A percentile compares a stretch with the other conserved stretches of the same genome.
Evolutionary conservation across 805 yeast species (phyloP).

Genomic region (Ogataea polymorpha): DNA sequence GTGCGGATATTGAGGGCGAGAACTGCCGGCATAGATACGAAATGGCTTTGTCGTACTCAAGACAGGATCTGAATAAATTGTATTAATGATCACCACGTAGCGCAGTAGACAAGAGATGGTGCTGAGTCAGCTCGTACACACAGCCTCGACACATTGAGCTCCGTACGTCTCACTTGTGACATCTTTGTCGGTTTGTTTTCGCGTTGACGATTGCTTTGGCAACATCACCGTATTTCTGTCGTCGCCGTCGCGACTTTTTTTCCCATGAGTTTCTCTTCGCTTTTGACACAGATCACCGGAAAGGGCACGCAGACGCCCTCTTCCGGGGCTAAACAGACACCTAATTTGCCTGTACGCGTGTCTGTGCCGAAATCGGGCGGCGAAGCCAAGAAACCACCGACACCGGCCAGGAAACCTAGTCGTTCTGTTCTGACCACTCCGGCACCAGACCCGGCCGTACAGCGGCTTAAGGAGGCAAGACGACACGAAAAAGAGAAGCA

Average conservation of each 20-base stretch:
- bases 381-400: neutral
- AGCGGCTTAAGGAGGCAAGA: slow-evolving; percentile 63
- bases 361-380: neutral
- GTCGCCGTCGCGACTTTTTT: slow-evolving; percentile 3
- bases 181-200: neutral
- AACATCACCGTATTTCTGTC: neutral
- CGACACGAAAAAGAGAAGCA: slow-evolving; percentile 46
- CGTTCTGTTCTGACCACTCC: slow-evolving; percentile 1
- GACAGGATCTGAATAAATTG: too few relatives aligned
- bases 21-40: too few relatives aligned
- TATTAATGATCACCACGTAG: too few relatives aligned
- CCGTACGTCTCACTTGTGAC: neutral
- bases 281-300: slow-evolving; percentile 31
- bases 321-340: neutral
- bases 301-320: slow-evolving; percentile 8
- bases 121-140: too few relatives aligned
- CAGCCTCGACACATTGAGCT: too few relatives aligned
- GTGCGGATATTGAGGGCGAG: too few relatives aligned
- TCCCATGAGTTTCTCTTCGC: slow-evolving; percentile 23
- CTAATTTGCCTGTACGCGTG: neutral
- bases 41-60: too few relatives aligned
- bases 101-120: too few relatives aligned
- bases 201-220: too few relatives aligned
- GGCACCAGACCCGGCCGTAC: slow-evolving; percentile 62
- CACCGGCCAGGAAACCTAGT: neutral